A percentile compares a stretch with the other conserved stretches of the same genome.
phyloP scores from a whole-genome alignment of 768 basidiomycete species.

The Boletus reticuloceps region DNA sequence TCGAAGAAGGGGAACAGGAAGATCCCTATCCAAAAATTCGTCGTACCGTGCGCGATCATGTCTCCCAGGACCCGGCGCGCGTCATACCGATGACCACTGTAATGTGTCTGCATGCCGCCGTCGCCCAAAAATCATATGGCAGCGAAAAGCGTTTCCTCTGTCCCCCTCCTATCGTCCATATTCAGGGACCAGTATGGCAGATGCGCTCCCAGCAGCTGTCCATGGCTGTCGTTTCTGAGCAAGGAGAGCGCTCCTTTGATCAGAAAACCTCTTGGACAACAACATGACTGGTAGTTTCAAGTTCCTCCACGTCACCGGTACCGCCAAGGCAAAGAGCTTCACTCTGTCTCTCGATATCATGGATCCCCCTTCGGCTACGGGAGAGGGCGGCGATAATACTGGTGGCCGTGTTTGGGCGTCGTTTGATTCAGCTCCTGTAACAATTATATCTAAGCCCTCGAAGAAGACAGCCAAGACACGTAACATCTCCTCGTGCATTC shows the following conservation, averaged over 20 bases:
- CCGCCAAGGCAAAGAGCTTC: slow-evolving; percentile 88
- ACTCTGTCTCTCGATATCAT: slow-evolving; percentile 82
- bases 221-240: slow-evolving; percentile 85
- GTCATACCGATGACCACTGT: slow-evolving; percentile 89
- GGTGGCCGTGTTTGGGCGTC: slow-evolving; percentile 82
- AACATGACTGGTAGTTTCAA: slow-evolving; percentile 89
- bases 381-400: slow-evolving; percentile 35
- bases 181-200: slow-evolving; percentile 85
- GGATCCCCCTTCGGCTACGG: slow-evolving; percentile 59
- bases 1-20: slow-evolving; percentile 58
- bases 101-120: slow-evolving; percentile 86
- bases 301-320: slow-evolving; percentile 84
- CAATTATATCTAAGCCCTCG: slow-evolving; percentile 95
- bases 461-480: slow-evolving; percentile 97
- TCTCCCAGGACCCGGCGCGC: slow-evolving; percentile 70
- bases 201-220: slow-evolving; percentile 78
- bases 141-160: slow-evolving; percentile 94
- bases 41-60: slow-evolving; percentile 80
- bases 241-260: slow-evolving; percentile 78
- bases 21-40: slow-evolving; percentile 77
- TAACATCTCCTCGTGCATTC: slow-evolving; percentile 86
- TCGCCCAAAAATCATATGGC: slow-evolving; percentile 95
- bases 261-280: slow-evolving; percentile 80
- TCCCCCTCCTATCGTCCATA: slow-evolving; percentile 90
- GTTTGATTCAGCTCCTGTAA: slow-evolving; percentile 89